A percentile compares a stretch with the other conserved stretches of the same genome.
Conservation (phyloP, 306 rosid species). For the Prunus dulcis region DNA sequence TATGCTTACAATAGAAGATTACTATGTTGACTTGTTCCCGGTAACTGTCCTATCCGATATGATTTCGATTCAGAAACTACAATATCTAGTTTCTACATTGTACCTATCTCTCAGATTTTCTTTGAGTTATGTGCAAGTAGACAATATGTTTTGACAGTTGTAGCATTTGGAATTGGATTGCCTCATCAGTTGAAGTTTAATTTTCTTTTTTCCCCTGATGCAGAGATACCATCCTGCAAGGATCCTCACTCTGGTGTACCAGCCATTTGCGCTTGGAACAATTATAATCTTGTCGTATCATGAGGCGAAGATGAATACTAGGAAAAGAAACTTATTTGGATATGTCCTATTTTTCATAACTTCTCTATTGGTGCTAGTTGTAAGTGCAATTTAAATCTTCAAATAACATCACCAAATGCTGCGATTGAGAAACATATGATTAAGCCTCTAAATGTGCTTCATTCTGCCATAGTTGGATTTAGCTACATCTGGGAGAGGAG, state of each 20-base stretch:
- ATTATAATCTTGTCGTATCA: conserved; percentile 46
- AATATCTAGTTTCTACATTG: too few relatives aligned
- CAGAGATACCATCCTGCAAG: conserved; percentile 81
- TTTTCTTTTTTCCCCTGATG: conserved; percentile 12
- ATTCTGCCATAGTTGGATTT: conserved; percentile 68
- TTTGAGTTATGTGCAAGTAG: neutral
- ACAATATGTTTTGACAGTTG: neutral
- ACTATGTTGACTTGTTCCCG: conserved; percentile 73
- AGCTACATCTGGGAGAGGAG: conserved; percentile 88
- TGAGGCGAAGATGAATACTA: conserved; percentile 66
- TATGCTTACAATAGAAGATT: conserved; percentile 86
- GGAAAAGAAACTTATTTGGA: conserved; percentile 63
- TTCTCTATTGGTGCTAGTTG: conserved; percentile 53
- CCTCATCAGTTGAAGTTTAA: neutral
- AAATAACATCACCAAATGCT: conserved; percentile 1
- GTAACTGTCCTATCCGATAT: conserved; percentile 26
- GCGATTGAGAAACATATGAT: neutral
- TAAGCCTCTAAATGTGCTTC: neutral
- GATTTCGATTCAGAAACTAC: too few relatives aligned
- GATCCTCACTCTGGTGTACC: conserved; percentile 80
- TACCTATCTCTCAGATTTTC: neutral
- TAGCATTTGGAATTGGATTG: neutral
- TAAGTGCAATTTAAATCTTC: conserved; percentile 29
- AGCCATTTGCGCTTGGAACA: conserved; percentile 80
- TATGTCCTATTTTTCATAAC: conserved; percentile 57